These are phyloP conservation scores for Boletellus sp. DNA, from an alignment of 1,284 basidiomycete species.

Conservation along the genomic window DNA sequence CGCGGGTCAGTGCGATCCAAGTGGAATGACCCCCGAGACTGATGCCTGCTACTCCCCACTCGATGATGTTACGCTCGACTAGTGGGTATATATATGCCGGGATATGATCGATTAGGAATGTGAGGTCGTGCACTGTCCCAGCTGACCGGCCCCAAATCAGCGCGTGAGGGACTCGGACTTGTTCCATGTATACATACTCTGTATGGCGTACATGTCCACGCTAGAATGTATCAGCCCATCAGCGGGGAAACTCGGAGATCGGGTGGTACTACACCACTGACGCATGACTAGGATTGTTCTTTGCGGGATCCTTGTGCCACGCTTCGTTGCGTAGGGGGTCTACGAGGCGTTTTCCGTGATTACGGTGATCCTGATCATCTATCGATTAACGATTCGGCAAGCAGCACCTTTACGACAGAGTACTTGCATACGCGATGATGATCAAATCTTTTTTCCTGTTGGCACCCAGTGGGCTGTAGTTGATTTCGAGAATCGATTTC, in stretches of 20 bases:
- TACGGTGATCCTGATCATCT: constrained; percentile 65
- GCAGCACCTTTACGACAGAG: neutral
- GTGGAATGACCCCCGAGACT: constrained; percentile 78
- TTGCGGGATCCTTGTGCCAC: constrained; percentile 46
- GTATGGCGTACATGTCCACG: constrained; percentile 72
- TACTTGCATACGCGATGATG: constrained; percentile 55
- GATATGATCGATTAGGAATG: constrained; percentile 80
- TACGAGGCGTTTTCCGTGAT: constrained; percentile 64
- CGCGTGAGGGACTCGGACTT: neutral
- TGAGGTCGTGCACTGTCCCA: constrained; percentile 76
- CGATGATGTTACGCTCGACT: constrained; percentile 58
- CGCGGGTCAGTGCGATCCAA: constrained; percentile 68
- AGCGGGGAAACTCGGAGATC: constrained; percentile 1
- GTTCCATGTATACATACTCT: constrained; percentile 41
- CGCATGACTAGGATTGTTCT: constrained; percentile 65
- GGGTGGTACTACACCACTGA: constrained; percentile 34
- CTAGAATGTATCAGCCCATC: constrained; percentile 34
- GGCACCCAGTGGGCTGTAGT: constrained; percentile 21
- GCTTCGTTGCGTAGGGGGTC: constrained; percentile 51
- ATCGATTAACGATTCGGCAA: neutral
- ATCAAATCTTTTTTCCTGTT: constrained; percentile 40
- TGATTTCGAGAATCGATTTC: constrained; percentile 30
- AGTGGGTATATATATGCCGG: constrained; percentile 74
- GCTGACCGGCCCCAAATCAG: constrained; percentile 35
- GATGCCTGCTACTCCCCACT: constrained; percentile 70